Conservation (phyloP, 306 rosid genomes). For the Malus sylvestris region DNA sequence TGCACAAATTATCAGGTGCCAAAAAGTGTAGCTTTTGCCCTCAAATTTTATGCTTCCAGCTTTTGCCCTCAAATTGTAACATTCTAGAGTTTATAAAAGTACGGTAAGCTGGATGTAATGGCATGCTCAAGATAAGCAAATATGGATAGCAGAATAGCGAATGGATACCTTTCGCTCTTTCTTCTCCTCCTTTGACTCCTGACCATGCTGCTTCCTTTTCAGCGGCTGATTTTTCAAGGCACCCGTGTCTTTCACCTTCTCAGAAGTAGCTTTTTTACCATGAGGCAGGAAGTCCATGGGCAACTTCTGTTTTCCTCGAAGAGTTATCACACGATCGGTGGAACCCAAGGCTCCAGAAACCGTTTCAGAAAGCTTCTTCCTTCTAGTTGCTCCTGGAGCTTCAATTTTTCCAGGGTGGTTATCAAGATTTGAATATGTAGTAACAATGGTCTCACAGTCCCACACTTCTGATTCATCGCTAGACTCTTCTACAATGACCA, state of each 20-base stretch:
- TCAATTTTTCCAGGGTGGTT: slow-evolving; percentile 80
- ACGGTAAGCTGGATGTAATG: not conserved
- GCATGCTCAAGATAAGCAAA: not conserved
- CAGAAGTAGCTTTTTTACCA: slow-evolving; percentile 38
- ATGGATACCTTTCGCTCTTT: slow-evolving; percentile 79
- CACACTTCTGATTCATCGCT: slow-evolving; percentile 85
- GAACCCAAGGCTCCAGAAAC: slow-evolving; percentile 48
- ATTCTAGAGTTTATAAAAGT: not conserved
- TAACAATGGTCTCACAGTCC: slow-evolving; percentile 89
- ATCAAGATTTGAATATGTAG: slow-evolving; percentile 76
- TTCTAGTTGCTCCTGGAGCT: slow-evolving; percentile 55
- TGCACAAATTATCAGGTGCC: not conserved
- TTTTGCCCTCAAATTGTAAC: not conserved
- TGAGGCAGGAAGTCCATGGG: slow-evolving; percentile 72
- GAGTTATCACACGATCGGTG: slow-evolving; percentile 49
- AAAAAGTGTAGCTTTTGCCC: no score
- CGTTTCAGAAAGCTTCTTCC: slow-evolving; percentile 64
- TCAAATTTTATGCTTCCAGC: not conserved
- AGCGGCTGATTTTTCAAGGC: slow-evolving; percentile 40
- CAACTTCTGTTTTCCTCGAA: slow-evolving; percentile 69
- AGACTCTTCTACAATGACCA: slow-evolving; percentile 54
- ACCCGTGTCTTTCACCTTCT: slow-evolving; percentile 34
- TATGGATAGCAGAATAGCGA: not conserved
- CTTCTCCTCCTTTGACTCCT: slow-evolving; percentile 79
- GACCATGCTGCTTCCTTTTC: slow-evolving; percentile 65